These are phyloP conservation scores for Macrolepiota fuliginosa DNA, from an alignment of 768 basidiomycete species.

Conservation along the genomic window DNA sequence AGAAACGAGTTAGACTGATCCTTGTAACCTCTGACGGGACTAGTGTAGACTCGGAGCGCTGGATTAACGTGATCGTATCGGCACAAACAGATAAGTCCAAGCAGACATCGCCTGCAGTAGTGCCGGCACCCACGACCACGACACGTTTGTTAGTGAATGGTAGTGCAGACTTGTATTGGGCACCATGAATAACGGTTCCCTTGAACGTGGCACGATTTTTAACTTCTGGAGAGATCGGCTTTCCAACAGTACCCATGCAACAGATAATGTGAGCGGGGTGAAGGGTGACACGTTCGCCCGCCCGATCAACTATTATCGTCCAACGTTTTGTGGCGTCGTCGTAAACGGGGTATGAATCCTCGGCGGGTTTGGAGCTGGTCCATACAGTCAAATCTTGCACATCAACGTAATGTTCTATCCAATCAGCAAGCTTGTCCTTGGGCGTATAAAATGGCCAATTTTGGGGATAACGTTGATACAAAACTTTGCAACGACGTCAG, in stretches of 20 bases:
- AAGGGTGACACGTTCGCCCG: constrained; percentile 3
- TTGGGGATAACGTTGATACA: not conserved
- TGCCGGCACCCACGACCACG: constrained; percentile 8
- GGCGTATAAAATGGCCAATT: not conserved
- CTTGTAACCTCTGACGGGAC: not conserved
- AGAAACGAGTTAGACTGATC: not conserved
- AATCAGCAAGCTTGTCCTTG: not conserved
- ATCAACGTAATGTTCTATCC: not conserved
- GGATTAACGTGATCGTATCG: too few species aligned
- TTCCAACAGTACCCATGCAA: constrained; percentile 3
- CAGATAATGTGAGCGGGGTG: constrained; percentile 8
- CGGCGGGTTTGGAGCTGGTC: not conserved
- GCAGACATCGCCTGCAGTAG: constrained; percentile 6
- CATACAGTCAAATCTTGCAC: constrained; percentile 8
- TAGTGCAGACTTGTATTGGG: not conserved
- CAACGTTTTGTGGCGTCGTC: constrained; percentile 3
- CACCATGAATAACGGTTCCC: constrained; percentile 7
- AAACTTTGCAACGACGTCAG: not conserved
- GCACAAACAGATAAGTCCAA: constrained; percentile 1
- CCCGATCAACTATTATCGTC: constrained; percentile 1
- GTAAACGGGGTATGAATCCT: not conserved
- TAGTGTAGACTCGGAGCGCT: not conserved
- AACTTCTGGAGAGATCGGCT: not conserved
- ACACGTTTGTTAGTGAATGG: not conserved
- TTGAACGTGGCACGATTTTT: not conserved